phyloP scores from a whole-genome alignment of 2,329 filamentous ascomycete genomes.

The Gaeumannomyces tritici region DNA sequence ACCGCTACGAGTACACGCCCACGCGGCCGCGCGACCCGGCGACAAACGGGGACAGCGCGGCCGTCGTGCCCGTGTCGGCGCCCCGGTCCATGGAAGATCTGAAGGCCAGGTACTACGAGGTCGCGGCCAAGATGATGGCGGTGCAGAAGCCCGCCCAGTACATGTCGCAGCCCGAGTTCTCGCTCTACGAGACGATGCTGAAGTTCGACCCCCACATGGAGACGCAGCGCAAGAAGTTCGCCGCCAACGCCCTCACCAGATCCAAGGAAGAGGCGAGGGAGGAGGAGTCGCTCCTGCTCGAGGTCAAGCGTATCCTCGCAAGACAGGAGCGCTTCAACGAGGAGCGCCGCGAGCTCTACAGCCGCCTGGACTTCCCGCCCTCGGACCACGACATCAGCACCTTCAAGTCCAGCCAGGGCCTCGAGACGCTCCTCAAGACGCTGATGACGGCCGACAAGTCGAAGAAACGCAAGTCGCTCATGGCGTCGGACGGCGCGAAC shows the following conservation, averaged over 20 bases:
- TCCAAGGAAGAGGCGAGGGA: slow-evolving; percentile 84
- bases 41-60: slow-evolving; percentile 36
- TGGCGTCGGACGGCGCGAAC: slow-evolving; percentile 47
- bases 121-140: slow-evolving; percentile 75
- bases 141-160: slow-evolving; percentile 69
- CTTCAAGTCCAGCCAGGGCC: slow-evolving; percentile 73
- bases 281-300: slow-evolving; percentile 79
- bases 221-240: slow-evolving; percentile 72
- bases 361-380: slow-evolving; percentile 72
- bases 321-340: slow-evolving; percentile 79
- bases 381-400: slow-evolving; percentile 59
- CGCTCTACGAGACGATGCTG: slow-evolving; percentile 72
- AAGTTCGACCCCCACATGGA: slow-evolving; percentile 81
- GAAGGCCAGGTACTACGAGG: slow-evolving; percentile 82
- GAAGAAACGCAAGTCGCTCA: slow-evolving; percentile 73
- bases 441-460: slow-evolving; percentile 76
- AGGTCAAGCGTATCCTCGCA: slow-evolving; percentile 84
- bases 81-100: slow-evolving; percentile 75
- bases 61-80: slow-evolving; percentile 42
- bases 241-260: slow-evolving; percentile 66
- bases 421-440: slow-evolving; percentile 72
- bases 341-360: slow-evolving; percentile 79
- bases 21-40: slow-evolving; percentile 22
- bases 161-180: slow-evolving; percentile 82
- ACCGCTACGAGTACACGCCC: slow-evolving; percentile 69